A percentile compares a stretch with the other conserved stretches of the same genome.
Evolutionary conservation across 176 grass and related monocot genomes (phyloP).

Genomic region (Lolium multiflorum): DNA sequence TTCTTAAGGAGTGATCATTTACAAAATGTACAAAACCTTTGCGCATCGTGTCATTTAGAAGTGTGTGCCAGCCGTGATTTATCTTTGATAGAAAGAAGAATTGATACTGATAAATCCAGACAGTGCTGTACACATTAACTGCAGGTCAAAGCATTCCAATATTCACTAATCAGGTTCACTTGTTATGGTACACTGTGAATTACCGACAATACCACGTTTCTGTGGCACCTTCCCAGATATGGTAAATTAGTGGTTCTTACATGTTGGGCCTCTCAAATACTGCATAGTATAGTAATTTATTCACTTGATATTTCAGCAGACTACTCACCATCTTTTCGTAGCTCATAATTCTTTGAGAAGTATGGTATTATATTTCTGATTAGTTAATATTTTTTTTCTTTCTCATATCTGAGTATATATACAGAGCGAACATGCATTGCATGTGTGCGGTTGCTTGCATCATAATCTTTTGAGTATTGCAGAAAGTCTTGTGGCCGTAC

Average conservation of each 20-base stretch:
- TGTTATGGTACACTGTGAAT: conserved; percentile 22
- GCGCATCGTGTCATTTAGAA: background rate
- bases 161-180: conserved; percentile 23
- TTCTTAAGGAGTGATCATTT: background rate
- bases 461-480: background rate
- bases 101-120: conserved; percentile 20
- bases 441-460: background rate
- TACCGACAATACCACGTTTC: conserved; percentile 15
- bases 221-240: conserved; percentile 29
- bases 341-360: background rate
- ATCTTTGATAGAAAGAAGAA: conserved; percentile 38
- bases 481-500: background rate
- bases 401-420: conserved; percentile 17
- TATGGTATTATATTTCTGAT: no score
- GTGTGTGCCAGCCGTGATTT: conserved; percentile 36
- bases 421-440: background rate
- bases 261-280: conserved; percentile 11
- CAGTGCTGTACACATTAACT: background rate
- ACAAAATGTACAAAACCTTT: background rate
- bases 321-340: background rate
- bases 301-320: conserved; percentile 13
- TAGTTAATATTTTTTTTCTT: background rate
- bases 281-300: conserved; percentile 15
- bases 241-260: conserved; percentile 8
- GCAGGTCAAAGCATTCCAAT: conserved; percentile 27